phyloP scores from a whole-genome alignment of 2,329 filamentous ascomycete genomes.

The Aureobasidium sp. region DNA sequence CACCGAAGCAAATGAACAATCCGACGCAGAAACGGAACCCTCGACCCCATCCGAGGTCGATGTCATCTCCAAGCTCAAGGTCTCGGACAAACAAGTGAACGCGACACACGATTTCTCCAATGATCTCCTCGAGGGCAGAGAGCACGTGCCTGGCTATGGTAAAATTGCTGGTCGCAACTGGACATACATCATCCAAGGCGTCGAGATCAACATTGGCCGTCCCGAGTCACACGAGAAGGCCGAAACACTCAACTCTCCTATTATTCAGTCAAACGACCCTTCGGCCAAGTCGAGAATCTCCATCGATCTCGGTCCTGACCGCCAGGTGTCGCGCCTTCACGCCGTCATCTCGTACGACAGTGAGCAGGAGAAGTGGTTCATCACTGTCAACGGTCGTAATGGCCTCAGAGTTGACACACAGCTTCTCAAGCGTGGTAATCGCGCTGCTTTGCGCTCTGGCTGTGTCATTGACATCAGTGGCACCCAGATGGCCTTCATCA shows the following conservation, averaged over 20 bases:
- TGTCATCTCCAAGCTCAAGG: conserved; percentile 36
- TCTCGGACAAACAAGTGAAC: conserved; percentile 46
- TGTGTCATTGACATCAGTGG: conserved; percentile 87
- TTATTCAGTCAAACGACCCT: conserved; percentile 22
- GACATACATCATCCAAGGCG: conserved; percentile 74
- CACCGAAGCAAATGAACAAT: conserved; percentile 32
- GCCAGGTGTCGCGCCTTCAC: conserved; percentile 44
- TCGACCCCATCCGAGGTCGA: conserved; percentile 37
- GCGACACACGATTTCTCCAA: conserved; percentile 52
- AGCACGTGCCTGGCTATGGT: conserved; percentile 58
- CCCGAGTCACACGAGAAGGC: conserved; percentile 36
- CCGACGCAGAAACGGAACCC: conserved; percentile 32
- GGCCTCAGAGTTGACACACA: conserved; percentile 76
- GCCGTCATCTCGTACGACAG: conserved; percentile 44
- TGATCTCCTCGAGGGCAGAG: conserved; percentile 40
- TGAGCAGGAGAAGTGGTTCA: conserved; percentile 60
- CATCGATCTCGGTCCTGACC: conserved; percentile 65
- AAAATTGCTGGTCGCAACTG: conserved; percentile 76
- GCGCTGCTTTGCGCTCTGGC: conserved; percentile 68
- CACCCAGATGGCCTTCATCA: conserved; percentile 97
- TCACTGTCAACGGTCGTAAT: conserved; percentile 85
- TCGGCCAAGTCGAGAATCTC: conserved; percentile 52
- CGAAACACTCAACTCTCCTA: conserved; percentile 19
- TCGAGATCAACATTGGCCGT: conserved; percentile 70
- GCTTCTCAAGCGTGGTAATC: conserved; percentile 59